Conservation (phyloP, 2,329 filamentous ascomycete genomes). For the Fusarium sp. region DNA sequence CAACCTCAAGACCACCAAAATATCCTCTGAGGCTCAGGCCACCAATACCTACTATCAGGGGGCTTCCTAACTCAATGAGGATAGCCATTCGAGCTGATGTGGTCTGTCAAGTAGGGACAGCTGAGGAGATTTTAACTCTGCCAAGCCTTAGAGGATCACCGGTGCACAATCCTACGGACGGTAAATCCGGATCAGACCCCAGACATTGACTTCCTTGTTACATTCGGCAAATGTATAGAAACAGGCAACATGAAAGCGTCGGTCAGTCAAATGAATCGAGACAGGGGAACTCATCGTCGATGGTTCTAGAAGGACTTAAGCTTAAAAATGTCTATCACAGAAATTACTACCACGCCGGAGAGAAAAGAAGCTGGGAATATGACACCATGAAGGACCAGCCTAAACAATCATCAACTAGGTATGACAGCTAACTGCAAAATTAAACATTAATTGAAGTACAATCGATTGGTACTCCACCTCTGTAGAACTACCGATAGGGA, state of each 20-base stretch:
- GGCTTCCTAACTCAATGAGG: neutral
- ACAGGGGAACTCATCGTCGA: neutral
- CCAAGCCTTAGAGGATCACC: neutral
- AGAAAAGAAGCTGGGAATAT: neutral
- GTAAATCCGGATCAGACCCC: neutral
- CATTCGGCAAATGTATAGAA: neutral
- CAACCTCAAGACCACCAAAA: neutral
- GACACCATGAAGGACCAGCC: neutral
- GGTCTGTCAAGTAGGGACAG: neutral
- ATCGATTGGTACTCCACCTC: neutral
- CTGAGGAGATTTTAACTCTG: neutral
- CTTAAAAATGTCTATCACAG: neutral
- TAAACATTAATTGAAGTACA: neutral
- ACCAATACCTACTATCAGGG: neutral
- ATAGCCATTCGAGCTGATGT: neutral
- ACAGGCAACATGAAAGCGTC: neutral
- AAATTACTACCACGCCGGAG: neutral
- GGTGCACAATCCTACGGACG: neutral
- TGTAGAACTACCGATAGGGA: neutral
- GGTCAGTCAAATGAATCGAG: rapidly evolving
- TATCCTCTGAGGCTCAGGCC: neutral
- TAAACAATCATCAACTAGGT: neutral
- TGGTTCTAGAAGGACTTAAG: neutral
- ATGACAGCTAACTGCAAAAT: rapidly evolving
- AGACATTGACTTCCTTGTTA: neutral